These are phyloP conservation scores for Dioszegia aurantiaca DNA, from an alignment of 768 basidiomycete species.

Conservation along the genomic window DNA sequence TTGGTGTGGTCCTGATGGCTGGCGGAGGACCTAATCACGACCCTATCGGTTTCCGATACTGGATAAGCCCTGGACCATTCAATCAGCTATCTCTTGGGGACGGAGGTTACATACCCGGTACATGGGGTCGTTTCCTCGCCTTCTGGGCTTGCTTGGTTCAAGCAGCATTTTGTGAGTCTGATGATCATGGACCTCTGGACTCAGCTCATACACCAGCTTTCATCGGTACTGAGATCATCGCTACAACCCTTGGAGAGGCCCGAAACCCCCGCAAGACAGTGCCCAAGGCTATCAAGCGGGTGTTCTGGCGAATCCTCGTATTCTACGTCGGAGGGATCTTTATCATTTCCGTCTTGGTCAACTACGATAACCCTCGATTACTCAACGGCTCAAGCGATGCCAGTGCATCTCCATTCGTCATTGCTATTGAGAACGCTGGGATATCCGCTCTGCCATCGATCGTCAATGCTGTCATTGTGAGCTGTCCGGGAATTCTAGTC, in stretches of 20 bases:
- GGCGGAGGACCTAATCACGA: conserved; percentile 50
- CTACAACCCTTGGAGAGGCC: conserved; percentile 43
- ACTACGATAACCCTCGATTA: conserved; percentile 43
- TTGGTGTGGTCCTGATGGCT: conserved; percentile 48
- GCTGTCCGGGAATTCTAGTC: too few relatives aligned
- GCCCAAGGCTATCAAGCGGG: conserved; percentile 48
- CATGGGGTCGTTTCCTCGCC: conserved; percentile 46
- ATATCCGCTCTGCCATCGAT: conserved; percentile 51
- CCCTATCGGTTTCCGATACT: conserved; percentile 51
- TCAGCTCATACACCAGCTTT: conserved; percentile 17
- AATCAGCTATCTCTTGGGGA: conserved; percentile 34
- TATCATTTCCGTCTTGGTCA: conserved; percentile 46
- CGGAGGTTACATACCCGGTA: conserved; percentile 30
- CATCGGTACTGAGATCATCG: conserved; percentile 48
- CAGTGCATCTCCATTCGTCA: conserved; percentile 52
- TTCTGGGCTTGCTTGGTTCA: conserved; percentile 51
- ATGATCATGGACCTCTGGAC: conserved; percentile 18
- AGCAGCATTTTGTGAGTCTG: conserved; percentile 41
- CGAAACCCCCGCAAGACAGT: conserved; percentile 49
- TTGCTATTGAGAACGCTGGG: conserved; percentile 51
- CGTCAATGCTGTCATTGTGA: conserved; percentile 48
- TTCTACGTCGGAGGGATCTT: conserved; percentile 49
- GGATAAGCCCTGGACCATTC: conserved; percentile 48
- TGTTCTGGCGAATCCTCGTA: conserved; percentile 49
- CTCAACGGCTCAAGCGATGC: conserved; percentile 38